phyloP scores from a whole-genome alignment of 176 grass and related monocot species.

The Zoysia pacifica region DNA sequence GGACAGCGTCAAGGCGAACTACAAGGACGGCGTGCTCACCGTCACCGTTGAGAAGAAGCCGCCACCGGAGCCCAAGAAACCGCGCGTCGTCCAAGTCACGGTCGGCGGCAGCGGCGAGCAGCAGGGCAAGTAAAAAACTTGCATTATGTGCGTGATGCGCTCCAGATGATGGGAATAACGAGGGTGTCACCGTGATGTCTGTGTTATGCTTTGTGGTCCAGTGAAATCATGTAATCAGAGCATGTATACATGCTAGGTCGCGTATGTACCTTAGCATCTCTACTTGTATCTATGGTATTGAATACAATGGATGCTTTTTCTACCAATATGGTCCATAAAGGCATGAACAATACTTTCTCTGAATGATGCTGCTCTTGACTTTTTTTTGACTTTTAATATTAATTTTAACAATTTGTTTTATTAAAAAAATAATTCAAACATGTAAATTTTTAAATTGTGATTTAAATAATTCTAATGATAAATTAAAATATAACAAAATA shows the following conservation, averaged over 20 bases:
- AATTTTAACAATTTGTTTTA: too few relatives aligned
- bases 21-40: conserved; percentile 63
- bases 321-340: neutral
- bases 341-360: too few relatives aligned
- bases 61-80: conserved; percentile 61
- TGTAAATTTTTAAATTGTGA: too few relatives aligned
- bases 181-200: neutral
- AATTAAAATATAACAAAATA: too few relatives aligned
- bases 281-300: neutral
- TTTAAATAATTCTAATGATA: too few relatives aligned
- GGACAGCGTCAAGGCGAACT: conserved; percentile 48
- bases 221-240: neutral
- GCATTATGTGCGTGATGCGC: neutral
- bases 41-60: conserved; percentile 63
- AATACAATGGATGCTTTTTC: neutral
- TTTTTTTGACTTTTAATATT: too few relatives aligned
- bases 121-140: conserved; percentile 6
- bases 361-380: too few relatives aligned
- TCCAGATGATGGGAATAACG: neutral
- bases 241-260: neutral
- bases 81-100: conserved; percentile 57
- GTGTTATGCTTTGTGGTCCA: neutral
- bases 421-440: too few relatives aligned
- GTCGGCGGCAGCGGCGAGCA: conserved; percentile 8
- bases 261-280: neutral